These are phyloP conservation scores for Potentilla sterilis DNA, from an alignment of 306 rosid genomes.

Conservation along the genomic window DNA sequence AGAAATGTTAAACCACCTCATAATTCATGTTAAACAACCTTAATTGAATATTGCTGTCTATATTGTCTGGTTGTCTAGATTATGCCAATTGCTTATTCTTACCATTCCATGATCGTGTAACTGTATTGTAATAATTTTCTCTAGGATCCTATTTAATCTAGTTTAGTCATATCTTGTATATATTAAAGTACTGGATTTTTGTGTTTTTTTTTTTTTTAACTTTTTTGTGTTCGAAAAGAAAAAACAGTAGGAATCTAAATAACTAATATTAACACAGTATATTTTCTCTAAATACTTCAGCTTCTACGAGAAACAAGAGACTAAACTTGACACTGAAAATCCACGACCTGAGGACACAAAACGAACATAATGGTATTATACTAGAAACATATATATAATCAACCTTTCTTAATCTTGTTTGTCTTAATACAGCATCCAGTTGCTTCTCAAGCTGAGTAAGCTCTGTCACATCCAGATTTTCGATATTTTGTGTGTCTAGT, in stretches of 20 bases:
- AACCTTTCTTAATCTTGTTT: slow-evolving; percentile 28
- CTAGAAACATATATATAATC: neutral
- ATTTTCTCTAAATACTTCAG: neutral
- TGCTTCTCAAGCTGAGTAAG: slow-evolving; percentile 24
- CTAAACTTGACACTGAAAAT: neutral
- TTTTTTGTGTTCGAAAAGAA: no score
- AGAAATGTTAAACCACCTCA: neutral
- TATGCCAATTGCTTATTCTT: no score
- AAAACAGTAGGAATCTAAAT: neutral
- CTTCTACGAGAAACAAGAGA: neutral
- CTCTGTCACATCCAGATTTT: slow-evolving; percentile 21
- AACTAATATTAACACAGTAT: neutral
- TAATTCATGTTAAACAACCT: no score
- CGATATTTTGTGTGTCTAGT: slow-evolving; percentile 20
- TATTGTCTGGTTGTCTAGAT: no score
- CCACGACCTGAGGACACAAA: neutral
- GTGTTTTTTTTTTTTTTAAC: no score
- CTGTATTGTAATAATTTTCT: no score
- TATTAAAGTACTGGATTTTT: no score
- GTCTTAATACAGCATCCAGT: slow-evolving; percentile 17
- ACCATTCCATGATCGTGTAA: no score
- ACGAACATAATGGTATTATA: neutral
- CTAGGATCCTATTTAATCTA: neutral
- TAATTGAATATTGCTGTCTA: no score
- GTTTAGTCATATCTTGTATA: no score